A percentile compares a stretch with the other conserved stretches of the same genome.
Conservation (phyloP, 2,329 filamentous ascomycete genomes). For the Aspergillus nomiae region DNA sequence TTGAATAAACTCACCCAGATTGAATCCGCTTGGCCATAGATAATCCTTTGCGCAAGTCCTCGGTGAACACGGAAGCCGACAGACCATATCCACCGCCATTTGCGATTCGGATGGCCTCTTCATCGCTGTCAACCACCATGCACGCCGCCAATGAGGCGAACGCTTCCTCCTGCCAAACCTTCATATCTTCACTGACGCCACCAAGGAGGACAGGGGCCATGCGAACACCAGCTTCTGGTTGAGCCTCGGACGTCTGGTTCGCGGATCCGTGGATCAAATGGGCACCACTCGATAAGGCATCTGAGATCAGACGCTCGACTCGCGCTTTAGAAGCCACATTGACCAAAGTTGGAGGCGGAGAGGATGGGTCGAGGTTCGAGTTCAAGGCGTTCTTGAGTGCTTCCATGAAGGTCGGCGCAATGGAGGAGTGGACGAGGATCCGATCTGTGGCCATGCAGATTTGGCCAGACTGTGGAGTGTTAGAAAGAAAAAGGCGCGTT, state of each 20-base stretch:
- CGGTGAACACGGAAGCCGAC: conserved; percentile 69
- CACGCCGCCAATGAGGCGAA: conserved; percentile 74
- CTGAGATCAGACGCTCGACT: conserved; percentile 34
- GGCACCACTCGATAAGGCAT: conserved; percentile 33
- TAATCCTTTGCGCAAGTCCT: conserved; percentile 61
- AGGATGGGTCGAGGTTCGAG: conserved; percentile 34
- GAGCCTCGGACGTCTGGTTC: conserved; percentile 7
- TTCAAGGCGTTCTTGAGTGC: conserved; percentile 48
- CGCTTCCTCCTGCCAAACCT: conserved; percentile 70
- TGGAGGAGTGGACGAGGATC: conserved; percentile 61
- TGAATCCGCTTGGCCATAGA: conserved; percentile 63
- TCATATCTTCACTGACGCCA: conserved; percentile 68
- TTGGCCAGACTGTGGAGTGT: conserved; percentile 59
- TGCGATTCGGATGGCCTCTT: conserved; percentile 70
- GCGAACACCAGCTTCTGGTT: conserved; percentile 30
- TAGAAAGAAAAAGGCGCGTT: not conserved
- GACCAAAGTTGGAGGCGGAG: conserved; percentile 45
- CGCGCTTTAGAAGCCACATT: conserved; percentile 48
- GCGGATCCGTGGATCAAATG: conserved; percentile 32
- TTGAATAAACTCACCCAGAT: conserved; percentile 52
- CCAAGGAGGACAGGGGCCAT: conserved; percentile 68
- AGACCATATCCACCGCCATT: conserved; percentile 81
- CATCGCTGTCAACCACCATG: conserved; percentile 59
- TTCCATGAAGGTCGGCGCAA: conserved; percentile 55
- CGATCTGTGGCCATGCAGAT: conserved; percentile 83